These are phyloP conservation scores for Phoma sp. DNA, from an alignment of 2,329 filamentous ascomycete species.

Conservation along the genomic window DNA sequence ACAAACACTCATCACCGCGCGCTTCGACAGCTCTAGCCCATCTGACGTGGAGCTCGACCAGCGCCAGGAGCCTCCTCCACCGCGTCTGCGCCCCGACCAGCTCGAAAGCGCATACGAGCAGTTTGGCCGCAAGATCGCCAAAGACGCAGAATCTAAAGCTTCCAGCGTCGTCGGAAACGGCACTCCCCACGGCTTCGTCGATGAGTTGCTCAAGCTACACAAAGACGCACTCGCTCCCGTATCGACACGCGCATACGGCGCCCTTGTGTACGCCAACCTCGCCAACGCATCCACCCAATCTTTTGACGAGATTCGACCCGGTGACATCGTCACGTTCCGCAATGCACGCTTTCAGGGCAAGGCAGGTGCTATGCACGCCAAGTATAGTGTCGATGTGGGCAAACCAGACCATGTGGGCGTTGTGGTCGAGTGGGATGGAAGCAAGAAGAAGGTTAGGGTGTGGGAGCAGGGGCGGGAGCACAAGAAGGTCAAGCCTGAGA, in stretches of 20 bases:
- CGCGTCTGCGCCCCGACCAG: conserved; percentile 85
- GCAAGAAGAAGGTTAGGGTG: conserved; percentile 93
- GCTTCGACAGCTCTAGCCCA: conserved; percentile 77
- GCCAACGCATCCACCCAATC: conserved; percentile 91
- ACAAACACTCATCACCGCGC: conserved; percentile 84
- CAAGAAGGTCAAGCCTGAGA: conserved; percentile 92
- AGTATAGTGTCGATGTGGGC: conserved; percentile 87
- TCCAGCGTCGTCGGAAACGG: conserved; percentile 85
- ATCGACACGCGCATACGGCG: conserved; percentile 88
- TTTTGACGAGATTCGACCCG: conserved; percentile 89
- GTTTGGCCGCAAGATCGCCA: conserved; percentile 79
- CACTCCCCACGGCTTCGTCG: conserved; percentile 75
- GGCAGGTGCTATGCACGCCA: conserved; percentile 92
- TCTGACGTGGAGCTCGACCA: conserved; percentile 79
- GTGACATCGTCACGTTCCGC: conserved; percentile 90
- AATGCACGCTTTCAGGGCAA: conserved; percentile 96
- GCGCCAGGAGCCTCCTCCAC: conserved; percentile 82
- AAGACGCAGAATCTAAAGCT: conserved; percentile 73
- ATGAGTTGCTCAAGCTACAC: conserved; percentile 77
- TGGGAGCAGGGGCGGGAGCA: conserved; percentile 96
- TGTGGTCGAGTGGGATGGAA: conserved; percentile 96
- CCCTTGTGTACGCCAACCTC: conserved; percentile 91
- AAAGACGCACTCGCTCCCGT: conserved; percentile 78
- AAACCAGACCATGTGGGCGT: conserved; percentile 88
- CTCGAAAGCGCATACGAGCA: conserved; percentile 83